Evolutionary conservation across 2,329 filamentous ascomycete genomes (phyloP), one percentile per base, ranked within the genome.

Genomic region (Diaporthe vaccinii): DNA sequence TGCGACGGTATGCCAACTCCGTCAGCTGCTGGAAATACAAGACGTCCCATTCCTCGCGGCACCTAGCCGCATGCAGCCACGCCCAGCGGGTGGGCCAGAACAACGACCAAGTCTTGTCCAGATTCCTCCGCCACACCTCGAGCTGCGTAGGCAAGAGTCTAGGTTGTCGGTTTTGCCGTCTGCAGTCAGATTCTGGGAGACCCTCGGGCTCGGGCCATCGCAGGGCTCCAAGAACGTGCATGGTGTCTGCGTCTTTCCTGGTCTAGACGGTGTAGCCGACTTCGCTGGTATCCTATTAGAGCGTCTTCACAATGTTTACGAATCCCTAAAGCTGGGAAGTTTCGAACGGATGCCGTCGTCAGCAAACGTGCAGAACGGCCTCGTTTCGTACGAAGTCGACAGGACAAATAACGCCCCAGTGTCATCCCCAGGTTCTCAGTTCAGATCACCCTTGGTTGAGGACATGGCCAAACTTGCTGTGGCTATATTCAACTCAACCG

Each of bases 181-280:
- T 0, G 93, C 94, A 0, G 85, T 96, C 28, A 85, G 89, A 1
- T 98, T 97, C 80, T 97, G 95, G 95, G 94, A 97, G 80, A 92
- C 92, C 62, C 85, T 97, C 25, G 93, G 94, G 0, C 87, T 98
- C 2, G 91, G 91, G 2, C 95, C 95, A 4, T 90, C 91, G 12
- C 91, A 91, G 75, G 93, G 94, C 0, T 80, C 87, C 10, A 97
- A 97, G 82, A 91, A 96, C 76, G 85, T 97, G 41, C 88, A 89
- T 49, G 89, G 92, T 0, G 89, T 94, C 65, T 95, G 93, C 80
- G 86, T 97, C 2, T 93, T 93, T 77, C 94, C 94, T 0, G 86
- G 89, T 69, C 90, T 90, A 79, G 89, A 90, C 39, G 91, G 93
- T 1, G 85, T 96, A 79, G 83, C 85, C 51, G 89, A 91, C 58